Evolutionary conservation across 2,329 filamentous ascomycete species (phyloP), one percentile per base, ranked within the genome.

Genomic region (Claviceps monticola): DNA sequence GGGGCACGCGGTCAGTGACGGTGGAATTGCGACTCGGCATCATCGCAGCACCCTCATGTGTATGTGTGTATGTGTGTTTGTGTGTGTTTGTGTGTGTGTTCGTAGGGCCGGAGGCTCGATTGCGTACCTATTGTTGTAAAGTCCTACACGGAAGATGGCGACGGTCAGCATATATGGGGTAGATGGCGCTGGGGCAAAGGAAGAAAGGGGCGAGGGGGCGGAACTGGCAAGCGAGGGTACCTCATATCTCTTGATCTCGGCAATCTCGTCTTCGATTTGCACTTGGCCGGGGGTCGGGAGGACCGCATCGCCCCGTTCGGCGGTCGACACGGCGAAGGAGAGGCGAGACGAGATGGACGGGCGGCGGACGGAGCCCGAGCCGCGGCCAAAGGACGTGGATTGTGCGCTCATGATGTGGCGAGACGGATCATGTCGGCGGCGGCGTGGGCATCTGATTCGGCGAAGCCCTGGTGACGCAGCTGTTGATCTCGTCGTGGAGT

Each of bases 201-300:
- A 3, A 37, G 19, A 56, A 55, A 21, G 11, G 23, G 43, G 14
- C 41, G 23, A 23, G 6, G 36, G 6, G 13, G 14, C 23, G 5
- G 5, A 26, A 14, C 16, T 45, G 26, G 5, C 8, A 5, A 11
- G 19, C 14, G 13, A 13, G 13, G 68, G 56, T 66, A 83, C 80
- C 72, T 95, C 93, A 71, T 98, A 98, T 71, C 91, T 80, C 71
- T 96, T 96, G 66, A 98, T 97, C 73, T 96, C 86, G 26, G 86
- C 90, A 64, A 98, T 95, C 71, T 98, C 93, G 64, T 97, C 90
- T 55, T 89, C 86, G 58, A 95, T 88, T 56, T 84, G 80, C 55
- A 83, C 79, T 61, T 86, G 80, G 51, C 75, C 80, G 29, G 73
- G 74, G 11, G 65, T 67, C 38, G 73, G 69, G 54, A 70, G 70